Conservation (phyloP, 768 basidiomycete species). For the Thelephora ganbajun region DNA sequence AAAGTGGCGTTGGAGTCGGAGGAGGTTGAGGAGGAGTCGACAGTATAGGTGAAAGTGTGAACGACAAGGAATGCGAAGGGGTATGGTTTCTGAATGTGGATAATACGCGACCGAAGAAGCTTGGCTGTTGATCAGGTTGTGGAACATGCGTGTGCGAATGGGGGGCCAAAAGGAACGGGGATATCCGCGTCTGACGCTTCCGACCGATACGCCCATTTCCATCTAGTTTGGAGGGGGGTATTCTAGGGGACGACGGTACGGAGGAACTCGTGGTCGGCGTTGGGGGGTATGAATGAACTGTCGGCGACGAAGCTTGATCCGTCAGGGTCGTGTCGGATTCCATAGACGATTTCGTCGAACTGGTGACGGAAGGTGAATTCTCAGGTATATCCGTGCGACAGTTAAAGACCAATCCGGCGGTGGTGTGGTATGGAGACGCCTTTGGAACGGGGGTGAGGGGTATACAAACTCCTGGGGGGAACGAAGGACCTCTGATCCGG, state of each 20-base stretch:
- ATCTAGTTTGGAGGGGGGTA: conserved; percentile 9
- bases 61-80: conserved; percentile 49
- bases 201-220: not conserved
- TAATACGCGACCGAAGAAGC: conserved; percentile 16
- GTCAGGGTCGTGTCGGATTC: conserved; percentile 19
- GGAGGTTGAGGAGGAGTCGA: conserved; percentile 10
- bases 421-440: conserved; percentile 16
- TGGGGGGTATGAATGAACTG: conserved; percentile 24
- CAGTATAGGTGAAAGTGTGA: conserved; percentile 31
- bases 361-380: conserved; percentile 1
- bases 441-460: conserved; percentile 19
- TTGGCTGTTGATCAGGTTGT: conserved; percentile 4
- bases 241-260: conserved; percentile 16
- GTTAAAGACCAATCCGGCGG: conserved; percentile 20
- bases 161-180: conserved; percentile 21
- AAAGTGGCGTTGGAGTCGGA: conserved; percentile 29
- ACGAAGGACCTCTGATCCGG: conserved; percentile 55
- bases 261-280: conserved; percentile 17
- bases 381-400: conserved; percentile 18
- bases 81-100: conserved; percentile 16
- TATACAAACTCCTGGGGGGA: conserved; percentile 36
- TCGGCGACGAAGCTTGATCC: conserved; percentile 9
- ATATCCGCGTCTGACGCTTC: conserved; percentile 5
- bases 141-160: conserved; percentile 13
- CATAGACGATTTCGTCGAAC: conserved; percentile 7